phyloP scores from a whole-genome alignment of 2,329 filamentous ascomycete species.

The Fusarium guadeloupense region DNA sequence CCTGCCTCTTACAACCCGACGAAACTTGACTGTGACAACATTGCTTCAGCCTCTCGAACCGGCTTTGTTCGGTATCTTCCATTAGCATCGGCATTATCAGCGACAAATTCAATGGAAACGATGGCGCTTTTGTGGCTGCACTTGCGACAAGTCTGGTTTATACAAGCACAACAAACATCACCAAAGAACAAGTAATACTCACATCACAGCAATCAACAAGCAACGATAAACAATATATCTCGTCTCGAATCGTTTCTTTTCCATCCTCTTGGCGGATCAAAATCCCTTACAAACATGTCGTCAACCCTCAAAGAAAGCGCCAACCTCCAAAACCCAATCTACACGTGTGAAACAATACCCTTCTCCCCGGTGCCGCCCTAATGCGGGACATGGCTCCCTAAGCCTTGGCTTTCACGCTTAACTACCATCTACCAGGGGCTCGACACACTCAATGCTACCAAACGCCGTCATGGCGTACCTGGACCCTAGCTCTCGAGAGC shows the following conservation, averaged over 20 bases:
- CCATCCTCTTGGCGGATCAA: background rate
- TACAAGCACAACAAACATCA: too few species aligned
- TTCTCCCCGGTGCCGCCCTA: conserved; percentile 19
- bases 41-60: conserved; percentile 53
- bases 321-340: conserved; percentile 18
- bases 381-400: conserved; percentile 28
- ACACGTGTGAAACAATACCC: conserved; percentile 30
- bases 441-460: conserved; percentile 28
- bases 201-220: background rate
- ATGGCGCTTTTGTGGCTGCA: conserved; percentile 14
- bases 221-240: too few species aligned
- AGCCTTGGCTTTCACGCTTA: conserved; percentile 21
- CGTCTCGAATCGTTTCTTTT: background rate
- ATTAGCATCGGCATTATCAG: too few species aligned
- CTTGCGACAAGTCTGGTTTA: background rate
- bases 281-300: conserved; percentile 5
- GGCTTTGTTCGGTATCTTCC: background rate
- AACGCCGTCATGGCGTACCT: conserved; percentile 30
- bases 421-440: conserved; percentile 27
- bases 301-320: conserved; percentile 1
- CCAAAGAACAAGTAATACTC: background rate
- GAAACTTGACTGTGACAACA: conserved; percentile 60
- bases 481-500: conserved; percentile 27
- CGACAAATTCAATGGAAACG: too few species aligned
- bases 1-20: conserved; percentile 42